Evolutionary conservation across 129 eudicot genomes (phyloP).

Genomic region (Arctium lappa): DNA sequence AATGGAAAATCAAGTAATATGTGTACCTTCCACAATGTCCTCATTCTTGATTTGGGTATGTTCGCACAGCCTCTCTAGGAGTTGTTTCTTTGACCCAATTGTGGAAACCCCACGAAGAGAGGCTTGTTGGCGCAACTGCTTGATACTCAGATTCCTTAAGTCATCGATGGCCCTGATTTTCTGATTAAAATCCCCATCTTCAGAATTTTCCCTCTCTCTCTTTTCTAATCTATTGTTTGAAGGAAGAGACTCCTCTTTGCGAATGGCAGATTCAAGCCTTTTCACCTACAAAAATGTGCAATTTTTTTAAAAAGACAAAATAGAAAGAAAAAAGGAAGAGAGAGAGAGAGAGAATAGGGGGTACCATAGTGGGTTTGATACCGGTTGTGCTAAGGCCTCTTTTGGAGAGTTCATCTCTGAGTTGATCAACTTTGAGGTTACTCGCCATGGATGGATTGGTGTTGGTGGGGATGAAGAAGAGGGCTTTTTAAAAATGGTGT

Average conservation of each 20-base stretch:
- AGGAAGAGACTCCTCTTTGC: slow-evolving; percentile 38
- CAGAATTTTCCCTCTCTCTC: slow-evolving; percentile 49
- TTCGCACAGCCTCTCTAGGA: slow-evolving; percentile 55
- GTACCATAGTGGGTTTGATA: slow-evolving; percentile 63
- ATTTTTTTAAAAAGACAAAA: not conserved
- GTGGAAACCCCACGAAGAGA: slow-evolving; percentile 51
- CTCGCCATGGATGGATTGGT: slow-evolving; percentile 37
- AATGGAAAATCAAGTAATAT: not conserved
- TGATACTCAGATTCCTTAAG: slow-evolving; percentile 41
- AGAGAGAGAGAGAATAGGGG: not conserved
- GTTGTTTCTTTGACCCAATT: slow-evolving; percentile 71
- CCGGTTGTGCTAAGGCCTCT: slow-evolving; percentile 78
- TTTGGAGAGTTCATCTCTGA: slow-evolving; percentile 55
- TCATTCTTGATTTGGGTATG: slow-evolving; percentile 19
- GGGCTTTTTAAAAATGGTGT: not conserved
- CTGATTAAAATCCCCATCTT: slow-evolving; percentile 29
- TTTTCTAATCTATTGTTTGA: slow-evolving; percentile 27
- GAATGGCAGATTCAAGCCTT: slow-evolving; percentile 61
- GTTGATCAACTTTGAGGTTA: slow-evolving; percentile 60
- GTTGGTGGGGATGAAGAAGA: not conserved
- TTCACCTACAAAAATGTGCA: slow-evolving; percentile 46
- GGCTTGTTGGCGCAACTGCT: slow-evolving; percentile 66
- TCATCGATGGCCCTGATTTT: slow-evolving; percentile 50
- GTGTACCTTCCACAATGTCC: slow-evolving; percentile 27
- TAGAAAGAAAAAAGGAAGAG: not conserved